Evolutionary conservation across 805 yeast genomes (phyloP), one percentile per base, ranked within the genome.

Genomic region (Suhomyces kilbournensis): DNA sequence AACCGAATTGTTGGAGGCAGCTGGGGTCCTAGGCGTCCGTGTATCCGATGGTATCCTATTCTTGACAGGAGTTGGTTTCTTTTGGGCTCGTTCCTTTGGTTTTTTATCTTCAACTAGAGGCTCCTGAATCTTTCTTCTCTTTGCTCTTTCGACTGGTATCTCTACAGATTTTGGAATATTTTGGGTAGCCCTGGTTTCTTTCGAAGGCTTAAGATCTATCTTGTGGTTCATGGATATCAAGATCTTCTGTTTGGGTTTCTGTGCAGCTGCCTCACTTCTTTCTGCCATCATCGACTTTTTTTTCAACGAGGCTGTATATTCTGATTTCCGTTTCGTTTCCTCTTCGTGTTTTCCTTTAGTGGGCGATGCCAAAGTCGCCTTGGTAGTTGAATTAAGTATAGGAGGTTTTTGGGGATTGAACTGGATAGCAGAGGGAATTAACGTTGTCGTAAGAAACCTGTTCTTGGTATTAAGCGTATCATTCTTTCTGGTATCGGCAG

Each of bases 371-470:
- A 42, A 44, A 17, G 53, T n/a, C n/a, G n/a, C 49, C 46, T 57
- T 49, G 30, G 49, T 22, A n/a, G 39, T 23, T 7, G 59, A 17
- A 50, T 38, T 56, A 22, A 50, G 40, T 7, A 54, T 50, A 2
- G 50, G 42, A 12, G 58, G 47, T 47, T 52, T 59, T 44, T 50
- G 54, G 15, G 58, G 56, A 39, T 59, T 61, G 30, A 70, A 61
- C 25, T 52, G 56, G 5, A 69, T 64, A 7, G 66, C 66, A 3
- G 65, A 60, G 0, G 76, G 72, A 22, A 69, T 69, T 20, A 74
- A 60, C 7, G 70, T 66, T 1, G 76, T 70, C 0, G 75, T 67
- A 32, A 72, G 62, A 49, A 74, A 70, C 51, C 65, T 64, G 52
- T 72, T 73, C 53, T 64, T 70, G 14, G 59, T 57, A 20, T 46